Evolutionary conservation across 345 rosid genomes (phyloP).

Genomic region (Salix exigua): DNA sequence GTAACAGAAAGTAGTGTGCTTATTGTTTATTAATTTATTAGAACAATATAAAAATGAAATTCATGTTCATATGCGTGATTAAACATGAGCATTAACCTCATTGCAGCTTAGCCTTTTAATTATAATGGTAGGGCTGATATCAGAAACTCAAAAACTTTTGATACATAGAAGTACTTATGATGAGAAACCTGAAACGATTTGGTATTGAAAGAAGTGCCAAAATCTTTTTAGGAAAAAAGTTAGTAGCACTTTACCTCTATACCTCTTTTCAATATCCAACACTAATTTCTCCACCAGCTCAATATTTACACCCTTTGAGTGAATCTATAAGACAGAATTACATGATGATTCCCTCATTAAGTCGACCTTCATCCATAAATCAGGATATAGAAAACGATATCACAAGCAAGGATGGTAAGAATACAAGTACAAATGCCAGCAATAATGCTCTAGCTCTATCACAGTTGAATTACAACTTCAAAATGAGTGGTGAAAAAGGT

Average conservation of each 20-base stretch:
- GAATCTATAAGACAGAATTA: conserved; percentile 49
- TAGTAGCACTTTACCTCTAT: conserved; percentile 41
- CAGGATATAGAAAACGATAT: conserved; percentile 2
- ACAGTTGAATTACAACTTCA: neutral
- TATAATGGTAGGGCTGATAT: no score
- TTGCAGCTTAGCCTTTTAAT: no score
- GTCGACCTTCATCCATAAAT: neutral
- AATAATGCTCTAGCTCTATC: neutral
- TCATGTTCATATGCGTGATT: no score
- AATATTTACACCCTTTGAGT: conserved; percentile 67
- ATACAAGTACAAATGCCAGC: neutral
- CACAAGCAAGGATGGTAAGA: neutral
- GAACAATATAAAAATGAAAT: no score
- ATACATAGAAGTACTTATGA: no score
- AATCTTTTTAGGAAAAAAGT: neutral
- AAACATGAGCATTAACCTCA: no score
- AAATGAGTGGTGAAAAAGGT: neutral
- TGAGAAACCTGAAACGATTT: no score
- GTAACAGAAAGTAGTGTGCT: neutral
- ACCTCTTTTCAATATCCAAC: conserved; percentile 62
- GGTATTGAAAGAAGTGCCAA: no score
- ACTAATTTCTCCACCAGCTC: conserved; percentile 72
- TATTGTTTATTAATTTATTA: no score
- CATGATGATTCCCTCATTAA: conserved; percentile 1
- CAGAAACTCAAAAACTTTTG: no score